These are phyloP conservation scores for Dujonia santamariae DNA, from an alignment of 1,139 yeast species.

Conservation along the genomic window DNA sequence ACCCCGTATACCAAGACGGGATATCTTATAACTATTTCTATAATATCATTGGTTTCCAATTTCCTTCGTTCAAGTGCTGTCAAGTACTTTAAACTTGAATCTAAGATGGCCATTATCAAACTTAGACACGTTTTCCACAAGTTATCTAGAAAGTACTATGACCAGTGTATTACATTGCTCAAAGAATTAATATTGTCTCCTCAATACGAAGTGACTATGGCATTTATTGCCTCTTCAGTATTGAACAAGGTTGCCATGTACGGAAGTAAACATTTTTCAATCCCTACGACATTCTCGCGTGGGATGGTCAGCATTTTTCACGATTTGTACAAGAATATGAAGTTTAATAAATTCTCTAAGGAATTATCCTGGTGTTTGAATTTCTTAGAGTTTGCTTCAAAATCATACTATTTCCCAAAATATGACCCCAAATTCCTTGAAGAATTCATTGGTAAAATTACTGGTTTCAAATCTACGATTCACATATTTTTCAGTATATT, in stretches of 20 bases:
- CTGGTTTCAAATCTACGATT: neutral
- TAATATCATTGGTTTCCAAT: conserved; percentile 19
- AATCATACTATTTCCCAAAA: conserved; percentile 20
- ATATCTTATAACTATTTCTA: conserved; percentile 13
- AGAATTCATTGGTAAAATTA: conserved; percentile 15
- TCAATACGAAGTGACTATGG: conserved; percentile 18
- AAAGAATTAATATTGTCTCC: conserved; percentile 15
- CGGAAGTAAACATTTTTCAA: conserved; percentile 18
- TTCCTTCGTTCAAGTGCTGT: conserved; percentile 20
- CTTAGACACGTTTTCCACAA: conserved; percentile 13
- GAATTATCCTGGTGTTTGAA: conserved; percentile 18
- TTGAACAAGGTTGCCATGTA: conserved; percentile 25
- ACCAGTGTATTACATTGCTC: conserved; percentile 17
- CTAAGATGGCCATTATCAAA: conserved; percentile 6
- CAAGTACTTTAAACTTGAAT: conserved; percentile 16
- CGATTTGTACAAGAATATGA: conserved; percentile 14
- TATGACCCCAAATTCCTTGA: conserved; percentile 18
- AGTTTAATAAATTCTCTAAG: conserved; percentile 6
- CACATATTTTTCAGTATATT: conserved; percentile 3
- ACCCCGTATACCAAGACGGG: neutral
- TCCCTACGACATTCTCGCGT: conserved; percentile 22
- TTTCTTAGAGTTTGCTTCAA: conserved; percentile 21
- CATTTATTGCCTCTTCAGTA: conserved; percentile 21
- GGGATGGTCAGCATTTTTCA: conserved; percentile 24
- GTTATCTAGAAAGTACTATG: conserved; percentile 20